A percentile compares a stretch with the other conserved stretches of the same genome.
phyloP scores from a whole-genome alignment of 345 rosid genomes.

The Turritis glabra region DNA sequence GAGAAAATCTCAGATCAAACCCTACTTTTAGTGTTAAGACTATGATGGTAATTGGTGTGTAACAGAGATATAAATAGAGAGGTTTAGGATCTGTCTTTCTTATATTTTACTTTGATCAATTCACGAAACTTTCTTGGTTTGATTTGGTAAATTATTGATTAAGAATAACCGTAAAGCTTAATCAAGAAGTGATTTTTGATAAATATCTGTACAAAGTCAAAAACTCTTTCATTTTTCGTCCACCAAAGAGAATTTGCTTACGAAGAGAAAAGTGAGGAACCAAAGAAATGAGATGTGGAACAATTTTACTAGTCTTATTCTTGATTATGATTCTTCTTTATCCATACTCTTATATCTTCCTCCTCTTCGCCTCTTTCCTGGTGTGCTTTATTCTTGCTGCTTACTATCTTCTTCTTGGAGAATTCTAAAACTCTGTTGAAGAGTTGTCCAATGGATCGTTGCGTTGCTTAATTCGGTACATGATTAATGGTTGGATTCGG shows the following conservation, averaged over 20 bases:
- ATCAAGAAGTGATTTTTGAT: neutral
- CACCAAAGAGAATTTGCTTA: neutral
- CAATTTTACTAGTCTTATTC: slow-evolving; percentile 14
- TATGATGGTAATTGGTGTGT: slow-evolving; percentile 25
- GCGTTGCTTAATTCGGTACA: neutral
- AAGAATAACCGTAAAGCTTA: neutral
- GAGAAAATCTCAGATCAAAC: slow-evolving; percentile 27
- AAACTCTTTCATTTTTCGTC: neutral
- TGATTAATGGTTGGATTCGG: neutral
- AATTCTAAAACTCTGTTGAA: slow-evolving; percentile 6
- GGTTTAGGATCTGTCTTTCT: slow-evolving; percentile 13
- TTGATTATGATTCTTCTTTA: slow-evolving; percentile 7
- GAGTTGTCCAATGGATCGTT: neutral
- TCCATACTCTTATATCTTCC: slow-evolving; percentile 23
- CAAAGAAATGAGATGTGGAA: slow-evolving; percentile 26
- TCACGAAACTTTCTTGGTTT: slow-evolving; percentile 13
- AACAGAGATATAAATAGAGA: slow-evolving; percentile 13
- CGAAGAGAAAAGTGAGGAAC: neutral
- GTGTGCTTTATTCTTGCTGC: slow-evolving; percentile 11
- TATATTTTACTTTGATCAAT: slow-evolving; percentile 14
- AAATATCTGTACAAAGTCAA: neutral
- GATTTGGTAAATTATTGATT: slow-evolving; percentile 27
- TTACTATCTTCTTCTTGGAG: slow-evolving; percentile 30
- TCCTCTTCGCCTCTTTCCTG: slow-evolving; percentile 15
- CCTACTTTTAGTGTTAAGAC: slow-evolving; percentile 6